Conservation (phyloP, 2,329 filamentous ascomycete genomes). For the Fusarium tuaranense region DNA sequence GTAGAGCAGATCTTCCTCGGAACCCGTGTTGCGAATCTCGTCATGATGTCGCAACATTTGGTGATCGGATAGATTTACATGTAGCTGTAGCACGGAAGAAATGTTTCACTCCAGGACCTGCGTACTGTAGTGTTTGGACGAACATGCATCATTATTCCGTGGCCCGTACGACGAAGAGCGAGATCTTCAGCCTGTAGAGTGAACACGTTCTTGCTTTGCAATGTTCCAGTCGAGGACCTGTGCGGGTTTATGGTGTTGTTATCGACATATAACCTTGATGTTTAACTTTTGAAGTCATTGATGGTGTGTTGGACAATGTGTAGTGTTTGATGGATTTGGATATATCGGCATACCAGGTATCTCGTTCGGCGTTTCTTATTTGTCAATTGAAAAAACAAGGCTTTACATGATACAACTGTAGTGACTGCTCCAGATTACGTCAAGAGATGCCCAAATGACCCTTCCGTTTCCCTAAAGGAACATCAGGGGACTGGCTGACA, state of each 20-base stretch:
- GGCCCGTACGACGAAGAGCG: background rate
- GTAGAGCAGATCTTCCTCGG: background rate
- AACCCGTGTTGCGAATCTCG: background rate
- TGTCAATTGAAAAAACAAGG: background rate
- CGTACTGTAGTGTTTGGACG: background rate
- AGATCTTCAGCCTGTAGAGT: background rate
- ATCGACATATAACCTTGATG: background rate
- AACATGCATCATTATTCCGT: background rate
- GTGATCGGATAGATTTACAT: background rate
- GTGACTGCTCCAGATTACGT: background rate
- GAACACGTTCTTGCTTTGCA: background rate
- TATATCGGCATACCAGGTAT: background rate
- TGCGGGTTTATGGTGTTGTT: background rate
- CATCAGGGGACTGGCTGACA: background rate
- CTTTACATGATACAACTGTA: background rate
- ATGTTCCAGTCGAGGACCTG: background rate
- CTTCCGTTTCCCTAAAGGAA: background rate
- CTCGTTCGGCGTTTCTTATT: background rate
- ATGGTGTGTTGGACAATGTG: background rate
- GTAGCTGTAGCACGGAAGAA: constrained; percentile 1
- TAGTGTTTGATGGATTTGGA: background rate
- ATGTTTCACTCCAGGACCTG: background rate
- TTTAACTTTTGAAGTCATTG: background rate
- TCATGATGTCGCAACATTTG: constrained; percentile 12
- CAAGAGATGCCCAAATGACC: background rate